A percentile compares a stretch with the other conserved stretches of the same genome.
Conservation (phyloP, 768 basidiomycete genomes). For the Suillus placidus region DNA sequence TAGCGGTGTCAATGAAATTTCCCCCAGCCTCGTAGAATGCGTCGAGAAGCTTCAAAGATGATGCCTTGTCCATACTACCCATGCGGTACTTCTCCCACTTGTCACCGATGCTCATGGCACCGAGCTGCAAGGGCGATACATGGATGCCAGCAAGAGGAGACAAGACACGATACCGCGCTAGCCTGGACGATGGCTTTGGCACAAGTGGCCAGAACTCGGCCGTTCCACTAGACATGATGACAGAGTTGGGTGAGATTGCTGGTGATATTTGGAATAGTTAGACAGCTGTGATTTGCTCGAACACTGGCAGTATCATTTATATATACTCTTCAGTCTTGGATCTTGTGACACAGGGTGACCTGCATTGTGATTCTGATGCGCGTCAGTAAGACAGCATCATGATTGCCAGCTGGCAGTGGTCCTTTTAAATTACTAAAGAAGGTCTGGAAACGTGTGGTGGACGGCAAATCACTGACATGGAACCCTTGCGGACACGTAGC, state of each 20-base stretch:
- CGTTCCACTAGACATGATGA: not conserved
- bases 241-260: not conserved
- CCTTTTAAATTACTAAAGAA: no score
- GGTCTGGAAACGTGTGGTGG: no score
- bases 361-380: no score
- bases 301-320: not conserved
- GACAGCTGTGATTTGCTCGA: not conserved
- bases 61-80: conserved; percentile 47
- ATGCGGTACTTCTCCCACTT: conserved; percentile 40
- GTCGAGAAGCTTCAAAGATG: conserved; percentile 49
- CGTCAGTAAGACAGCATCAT: no score
- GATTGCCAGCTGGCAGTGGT: no score
- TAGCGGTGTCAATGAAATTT: conserved; percentile 53
- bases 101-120: conserved; percentile 52
- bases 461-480: no score
- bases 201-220: conserved; percentile 10
- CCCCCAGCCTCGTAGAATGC: conserved; percentile 49
- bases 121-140: conserved; percentile 53
- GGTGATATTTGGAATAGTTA: not conserved
- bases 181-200: conserved; percentile 33
- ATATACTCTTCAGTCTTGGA: not conserved
- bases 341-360: no score
- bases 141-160: conserved; percentile 45
- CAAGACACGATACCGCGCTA: conserved; percentile 42
- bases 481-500: no score